Percentiles rank a stretch among this genome's conserved stretches.
These are phyloP conservation scores for Exutisphaerella laricina DNA, from an alignment of 2,329 filamentous ascomycete genomes.

Conservation along the genomic window DNA sequence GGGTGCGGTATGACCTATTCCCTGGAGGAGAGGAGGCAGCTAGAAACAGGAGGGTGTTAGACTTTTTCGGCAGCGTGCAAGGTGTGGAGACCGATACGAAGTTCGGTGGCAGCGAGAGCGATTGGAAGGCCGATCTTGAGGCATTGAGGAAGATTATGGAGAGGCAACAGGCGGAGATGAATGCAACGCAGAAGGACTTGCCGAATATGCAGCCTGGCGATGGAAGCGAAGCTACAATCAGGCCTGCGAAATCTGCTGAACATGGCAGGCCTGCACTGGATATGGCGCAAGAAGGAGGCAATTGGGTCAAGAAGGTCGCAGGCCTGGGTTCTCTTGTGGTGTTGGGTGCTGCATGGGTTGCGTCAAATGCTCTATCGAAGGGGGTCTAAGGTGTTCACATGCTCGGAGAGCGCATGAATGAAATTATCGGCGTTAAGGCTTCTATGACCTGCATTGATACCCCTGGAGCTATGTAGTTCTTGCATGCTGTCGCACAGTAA, in stretches of 20 bases:
- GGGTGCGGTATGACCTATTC: constrained; percentile 93
- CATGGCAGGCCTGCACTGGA: constrained; percentile 11
- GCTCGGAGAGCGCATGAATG: too few relatives aligned
- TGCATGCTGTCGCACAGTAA: too few relatives aligned
- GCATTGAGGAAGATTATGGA: constrained; percentile 44
- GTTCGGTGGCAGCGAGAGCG: background rate
- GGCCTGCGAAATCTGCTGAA: constrained; percentile 3
- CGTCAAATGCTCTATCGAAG: constrained; percentile 22
- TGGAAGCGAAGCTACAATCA: constrained; percentile 9
- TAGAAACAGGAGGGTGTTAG: constrained; percentile 75
- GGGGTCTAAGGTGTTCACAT: constrained; percentile 7
- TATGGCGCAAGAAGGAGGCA: constrained; percentile 35
- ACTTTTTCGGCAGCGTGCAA: constrained; percentile 98
- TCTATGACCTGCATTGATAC: too few relatives aligned
- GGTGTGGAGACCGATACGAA: constrained; percentile 72
- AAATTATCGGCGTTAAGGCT: too few relatives aligned
- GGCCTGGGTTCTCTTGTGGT: constrained; percentile 38
- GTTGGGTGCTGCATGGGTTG: constrained; percentile 38
- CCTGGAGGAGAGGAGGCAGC: constrained; percentile 72
- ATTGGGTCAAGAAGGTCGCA: constrained; percentile 38
- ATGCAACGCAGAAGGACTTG: constrained; percentile 3
- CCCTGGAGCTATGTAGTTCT: too few relatives aligned
- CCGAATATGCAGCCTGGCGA: background rate
- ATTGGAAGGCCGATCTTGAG: constrained; percentile 11
- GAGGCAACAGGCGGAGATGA: constrained; percentile 38